Evolutionary conservation across 2,329 filamentous ascomycete species (phyloP), one percentile per base, ranked within the genome.

Genomic region (Penicillium sp.): DNA sequence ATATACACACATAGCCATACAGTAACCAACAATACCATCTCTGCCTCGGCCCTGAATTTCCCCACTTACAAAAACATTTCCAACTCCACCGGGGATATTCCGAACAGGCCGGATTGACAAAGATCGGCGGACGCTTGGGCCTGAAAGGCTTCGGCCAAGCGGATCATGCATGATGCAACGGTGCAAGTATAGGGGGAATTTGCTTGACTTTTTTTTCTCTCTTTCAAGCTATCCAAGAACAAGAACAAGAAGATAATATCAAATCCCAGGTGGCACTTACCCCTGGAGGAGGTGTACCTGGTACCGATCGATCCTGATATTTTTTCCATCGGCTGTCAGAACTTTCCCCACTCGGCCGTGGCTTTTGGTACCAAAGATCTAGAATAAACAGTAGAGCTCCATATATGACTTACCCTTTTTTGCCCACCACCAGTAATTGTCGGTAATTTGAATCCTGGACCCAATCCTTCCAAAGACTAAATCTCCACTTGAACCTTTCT

Each of bases 51-150:
- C 15, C 58, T 28, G 13, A 45, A 24, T 24, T 12, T 33, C 30
- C 4, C 24, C n/a, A 19, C 13, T 4, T 26, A 22, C 15, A n/a
- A 33, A 28, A 53, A 45, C 28, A n/a, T 10, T 17, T 2, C 22
- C 17, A 22, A 24, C 24, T 44, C 53, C 45, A 56, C 59, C 28
- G 17, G 33, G 26, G 24, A 47, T 49, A 42, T 55, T 49, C 56
- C 60, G 60, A 62, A 53, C 49, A 38, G 54, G 56, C 53, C 53
- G 45, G 56, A 53, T 62, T 60, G 35, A 57, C 57, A 58, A 51
- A 33, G 57, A 59, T 56, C 51, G 8, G 47, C 53, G 49, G 33
- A 49, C 59, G 54, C 59, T 61, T 44, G 49, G 59, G 54, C 59
- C 26, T 28, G 33, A 35, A 53, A 35, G 28, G 10, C 30, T n/a